A percentile compares a stretch with the other conserved stretches of the same genome.
Evolutionary conservation across 352 stramenopile genomes (phyloP).

Genomic region (Globisporangium recalcitrans): DNA sequence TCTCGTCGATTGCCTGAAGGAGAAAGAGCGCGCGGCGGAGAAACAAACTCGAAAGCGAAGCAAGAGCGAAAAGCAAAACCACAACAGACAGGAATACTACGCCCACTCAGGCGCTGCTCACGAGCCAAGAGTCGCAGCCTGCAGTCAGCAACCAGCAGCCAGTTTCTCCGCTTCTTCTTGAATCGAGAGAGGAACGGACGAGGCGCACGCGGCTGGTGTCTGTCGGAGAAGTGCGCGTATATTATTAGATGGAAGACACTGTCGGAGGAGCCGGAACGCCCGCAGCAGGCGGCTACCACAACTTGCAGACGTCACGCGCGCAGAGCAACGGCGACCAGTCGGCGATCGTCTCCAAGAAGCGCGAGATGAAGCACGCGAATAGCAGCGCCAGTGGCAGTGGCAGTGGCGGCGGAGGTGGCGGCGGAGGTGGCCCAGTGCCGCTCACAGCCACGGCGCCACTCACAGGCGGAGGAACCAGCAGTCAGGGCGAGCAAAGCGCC

Average conservation of each 20-base stretch:
- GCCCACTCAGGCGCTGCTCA: background rate
- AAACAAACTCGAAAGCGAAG: background rate
- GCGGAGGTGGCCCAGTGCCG: background rate
- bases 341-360: slow-evolving; percentile 3
- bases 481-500: background rate
- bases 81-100: background rate
- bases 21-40: background rate
- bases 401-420: background rate
- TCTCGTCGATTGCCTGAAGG: background rate
- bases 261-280: slow-evolving; percentile 4
- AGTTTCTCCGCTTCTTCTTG: slow-evolving; percentile 4
- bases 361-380: slow-evolving; percentile 14
- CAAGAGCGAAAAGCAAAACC: background rate
- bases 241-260: slow-evolving; percentile 10
- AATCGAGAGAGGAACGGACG: background rate
- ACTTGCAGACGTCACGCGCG: slow-evolving; percentile 30
- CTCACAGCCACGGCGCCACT: slow-evolving; percentile 8
- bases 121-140: background rate
- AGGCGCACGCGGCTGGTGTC: background rate
- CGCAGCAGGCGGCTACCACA: slow-evolving; percentile 21
- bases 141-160: background rate
- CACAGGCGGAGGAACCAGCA: slow-evolving; percentile 3
- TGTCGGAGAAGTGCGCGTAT: background rate
- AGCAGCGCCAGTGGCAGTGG: slow-evolving; percentile 9
- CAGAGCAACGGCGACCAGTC: slow-evolving; percentile 4